Base-by-base conservation (phyloP, 345 rosid genomes). In the Iberis pinnata region DNA sequence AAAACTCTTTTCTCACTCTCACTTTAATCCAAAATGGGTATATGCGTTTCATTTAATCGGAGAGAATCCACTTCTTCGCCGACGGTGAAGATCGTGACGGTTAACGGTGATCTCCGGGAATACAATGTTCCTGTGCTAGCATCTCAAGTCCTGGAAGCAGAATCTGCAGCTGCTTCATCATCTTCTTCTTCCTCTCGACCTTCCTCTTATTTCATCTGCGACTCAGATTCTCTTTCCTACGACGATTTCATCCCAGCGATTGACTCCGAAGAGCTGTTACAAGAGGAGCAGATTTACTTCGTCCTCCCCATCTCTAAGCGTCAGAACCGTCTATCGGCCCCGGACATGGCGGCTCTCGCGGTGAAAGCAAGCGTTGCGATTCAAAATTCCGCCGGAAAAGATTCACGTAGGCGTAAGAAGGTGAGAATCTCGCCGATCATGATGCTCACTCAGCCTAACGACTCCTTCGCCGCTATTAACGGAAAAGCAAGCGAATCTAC, bases 341-440 rank as follows among this genome's bases (percentile, higher is more conserved):
- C 81, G 5, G 96, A 80, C 37, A 90, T 90, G 98, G 98, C 95
- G 1, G 95, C 89, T 33, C 73, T 87, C 58, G 98, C 98, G 12
- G 96, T 90, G 13, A 86, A 80, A 62, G 98, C 96, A 31, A 79
- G 84, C 78, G 58, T 78, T 17, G 95, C 98, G 31, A 62, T 90
- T 32, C 83, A 76, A 16, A 81, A 66, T 9, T 69, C 68, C 18
- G 59, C 42, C 0, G 67, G 61, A 37, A 73, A 61, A 44, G 65
- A 46, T 0, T 49, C 63, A 5, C 49, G 18, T 8, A 68, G 77
- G 26, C 53, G 76, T 5, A 78, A 72, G 64, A 75, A 71, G 48
- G 68, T 69, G 26, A 64, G 84, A 58, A 78, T 83, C 37, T 75
- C 95, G 11, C 89, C 97, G 38, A 68, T 76, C 17, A 43, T 72